Conservation (phyloP, 2,329 filamentous ascomycete genomes). For the Penicillium sp. region DNA sequence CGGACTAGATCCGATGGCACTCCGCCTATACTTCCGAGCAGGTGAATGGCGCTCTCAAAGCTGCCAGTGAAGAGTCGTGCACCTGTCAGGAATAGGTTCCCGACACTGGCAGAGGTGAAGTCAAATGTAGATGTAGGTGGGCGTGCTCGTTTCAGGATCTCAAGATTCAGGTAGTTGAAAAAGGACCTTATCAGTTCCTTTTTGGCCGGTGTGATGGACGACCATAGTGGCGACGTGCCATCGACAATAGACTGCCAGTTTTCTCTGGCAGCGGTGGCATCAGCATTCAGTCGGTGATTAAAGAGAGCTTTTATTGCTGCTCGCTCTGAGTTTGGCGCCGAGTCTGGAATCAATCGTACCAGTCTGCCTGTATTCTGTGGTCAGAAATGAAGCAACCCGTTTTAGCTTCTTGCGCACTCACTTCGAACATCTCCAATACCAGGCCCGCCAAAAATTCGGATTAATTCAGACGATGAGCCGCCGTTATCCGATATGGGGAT, state of each 20-base stretch:
- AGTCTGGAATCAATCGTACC: slow-evolving; percentile 80
- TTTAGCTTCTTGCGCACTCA: slow-evolving; percentile 40
- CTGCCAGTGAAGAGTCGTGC: slow-evolving; percentile 87
- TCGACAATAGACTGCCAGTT: slow-evolving; percentile 92
- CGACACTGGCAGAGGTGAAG: slow-evolving; percentile 70
- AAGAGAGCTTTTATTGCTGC: slow-evolving; percentile 77
- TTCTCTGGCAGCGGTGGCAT: slow-evolving; percentile 57
- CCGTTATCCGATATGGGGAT: slow-evolving; percentile 97
- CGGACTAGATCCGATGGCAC: slow-evolving; percentile 67
- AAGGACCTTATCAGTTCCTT: slow-evolving; percentile 73
- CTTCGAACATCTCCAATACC: slow-evolving; percentile 76
- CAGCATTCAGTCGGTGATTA: slow-evolving; percentile 74
- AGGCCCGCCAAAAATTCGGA: slow-evolving; percentile 89
- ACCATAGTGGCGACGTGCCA: slow-evolving; percentile 73
- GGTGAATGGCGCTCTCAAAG: slow-evolving; percentile 88
- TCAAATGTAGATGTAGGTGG: slow-evolving; percentile 69
- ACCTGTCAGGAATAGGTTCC: slow-evolving; percentile 77
- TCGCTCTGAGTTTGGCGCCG: slow-evolving; percentile 57
- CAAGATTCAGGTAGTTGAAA: slow-evolving; percentile 70
- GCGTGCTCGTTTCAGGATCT: slow-evolving; percentile 71
- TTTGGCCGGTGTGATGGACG: slow-evolving; percentile 64
- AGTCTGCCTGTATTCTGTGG: slow-evolving; percentile 61
- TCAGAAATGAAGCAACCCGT: background rate
- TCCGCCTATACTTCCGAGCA: slow-evolving; percentile 81
- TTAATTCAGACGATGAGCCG: slow-evolving; percentile 87